Evolutionary conservation across 148 eudicot species (phyloP).

Genomic region (Silene uniflora): DNA sequence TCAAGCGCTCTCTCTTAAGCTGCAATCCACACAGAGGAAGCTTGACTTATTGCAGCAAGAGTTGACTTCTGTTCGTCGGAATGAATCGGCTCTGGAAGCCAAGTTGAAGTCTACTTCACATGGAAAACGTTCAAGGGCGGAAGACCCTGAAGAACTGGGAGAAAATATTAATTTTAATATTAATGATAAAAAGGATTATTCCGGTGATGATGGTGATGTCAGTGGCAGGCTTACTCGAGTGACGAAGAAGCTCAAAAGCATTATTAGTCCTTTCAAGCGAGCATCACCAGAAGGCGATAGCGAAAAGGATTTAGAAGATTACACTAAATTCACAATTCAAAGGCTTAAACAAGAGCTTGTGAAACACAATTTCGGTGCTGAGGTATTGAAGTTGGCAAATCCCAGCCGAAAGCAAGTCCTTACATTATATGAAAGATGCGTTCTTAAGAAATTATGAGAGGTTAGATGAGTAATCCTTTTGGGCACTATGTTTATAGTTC

Average conservation of each 20-base stretch:
- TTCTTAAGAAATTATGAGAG: constrained; percentile 49
- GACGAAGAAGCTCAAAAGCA: constrained; percentile 60
- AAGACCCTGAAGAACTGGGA: constrained; percentile 57
- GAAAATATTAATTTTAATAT: not conserved
- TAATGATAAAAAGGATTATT: constrained; percentile 24
- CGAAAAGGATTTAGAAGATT: constrained; percentile 50
- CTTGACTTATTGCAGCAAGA: constrained; percentile 79
- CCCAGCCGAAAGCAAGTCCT: constrained; percentile 74
- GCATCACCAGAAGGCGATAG: constrained; percentile 47
- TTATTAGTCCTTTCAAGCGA: constrained; percentile 49
- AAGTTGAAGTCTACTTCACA: constrained; percentile 66
- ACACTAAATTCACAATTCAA: constrained; percentile 66
- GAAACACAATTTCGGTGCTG: constrained; percentile 65
- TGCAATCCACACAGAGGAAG: constrained; percentile 78
- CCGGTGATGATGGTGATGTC: constrained; percentile 49
- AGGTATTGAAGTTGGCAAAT: constrained; percentile 68
- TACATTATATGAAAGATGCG: constrained; percentile 69
- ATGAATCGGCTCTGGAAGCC: constrained; percentile 72
- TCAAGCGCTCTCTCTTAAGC: constrained; percentile 75
- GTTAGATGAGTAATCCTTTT: not conserved
- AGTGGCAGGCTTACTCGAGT: constrained; percentile 41
- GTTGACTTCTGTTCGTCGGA: constrained; percentile 59
- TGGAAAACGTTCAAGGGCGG: constrained; percentile 63
- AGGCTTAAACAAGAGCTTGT: constrained; percentile 86
- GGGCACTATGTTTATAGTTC: not conserved